A percentile compares a stretch with the other conserved stretches of the same genome.
Conservation (phyloP, 2,329 filamentous ascomycete genomes). For the Pyrenophora seminiperda region DNA sequence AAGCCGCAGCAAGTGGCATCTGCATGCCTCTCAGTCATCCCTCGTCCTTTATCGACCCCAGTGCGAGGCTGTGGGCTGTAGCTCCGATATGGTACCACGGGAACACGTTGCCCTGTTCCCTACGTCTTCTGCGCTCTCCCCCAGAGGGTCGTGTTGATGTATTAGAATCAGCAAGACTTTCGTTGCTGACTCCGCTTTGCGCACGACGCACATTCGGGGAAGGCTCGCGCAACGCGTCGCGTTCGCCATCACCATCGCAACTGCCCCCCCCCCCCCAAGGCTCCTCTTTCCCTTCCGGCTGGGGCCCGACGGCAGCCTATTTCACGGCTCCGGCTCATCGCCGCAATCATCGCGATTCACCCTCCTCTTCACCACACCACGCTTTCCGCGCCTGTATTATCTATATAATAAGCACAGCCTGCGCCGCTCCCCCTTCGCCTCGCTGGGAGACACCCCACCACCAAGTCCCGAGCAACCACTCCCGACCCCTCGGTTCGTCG, state of each 20-base stretch:
- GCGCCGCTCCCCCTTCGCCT: neutral
- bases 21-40: conserved; percentile 1
- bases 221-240: conserved; percentile 16
- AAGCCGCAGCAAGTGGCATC: conserved; percentile 8
- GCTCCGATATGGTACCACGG: conserved; percentile 9
- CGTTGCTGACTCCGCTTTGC: neutral
- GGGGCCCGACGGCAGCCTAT: conserved; percentile 11
- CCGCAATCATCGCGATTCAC: conserved; percentile 1
- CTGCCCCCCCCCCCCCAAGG: conserved; percentile 5
- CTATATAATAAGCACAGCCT: conserved; percentile 8
- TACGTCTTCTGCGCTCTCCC: neutral
- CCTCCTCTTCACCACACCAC: conserved; percentile 2
- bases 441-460: neutral
- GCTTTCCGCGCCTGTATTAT: neutral
- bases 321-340: conserved; percentile 7
- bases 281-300: conserved; percentile 3
- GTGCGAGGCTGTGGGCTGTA: conserved; percentile 9
- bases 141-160: neutral
- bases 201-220: neutral
- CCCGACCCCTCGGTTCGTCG: neutral
- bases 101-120: conserved; percentile 1
- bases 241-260: conserved; percentile 8
- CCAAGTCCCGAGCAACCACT: neutral
- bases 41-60: conserved; percentile 9
- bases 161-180: neutral